Conservation (phyloP, 768 basidiomycete genomes). For the Hericium coralloides region DNA sequence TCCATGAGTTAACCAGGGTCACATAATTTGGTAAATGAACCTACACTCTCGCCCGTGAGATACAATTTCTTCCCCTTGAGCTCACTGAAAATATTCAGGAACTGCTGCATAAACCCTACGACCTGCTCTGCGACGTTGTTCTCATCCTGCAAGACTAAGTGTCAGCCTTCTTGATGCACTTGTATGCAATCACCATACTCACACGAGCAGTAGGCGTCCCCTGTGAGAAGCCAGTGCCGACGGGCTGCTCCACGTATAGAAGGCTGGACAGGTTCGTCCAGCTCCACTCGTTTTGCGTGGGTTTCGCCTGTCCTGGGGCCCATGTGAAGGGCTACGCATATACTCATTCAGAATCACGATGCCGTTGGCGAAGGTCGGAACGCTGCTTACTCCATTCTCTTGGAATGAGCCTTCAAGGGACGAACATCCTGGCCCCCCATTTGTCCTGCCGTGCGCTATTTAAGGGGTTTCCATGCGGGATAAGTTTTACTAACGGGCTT, state of each 20-base stretch:
- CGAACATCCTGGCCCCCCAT: constrained; percentile 76
- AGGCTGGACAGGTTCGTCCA: constrained; percentile 77
- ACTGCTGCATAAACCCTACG: constrained; percentile 62
- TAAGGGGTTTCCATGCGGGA: background rate
- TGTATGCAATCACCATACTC: background rate
- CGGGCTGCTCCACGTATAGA: constrained; percentile 71
- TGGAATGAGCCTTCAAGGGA: constrained; percentile 64
- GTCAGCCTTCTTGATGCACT: no score
- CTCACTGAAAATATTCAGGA: constrained; percentile 66
- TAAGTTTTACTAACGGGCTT: constrained; percentile 13
- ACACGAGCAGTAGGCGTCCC: constrained; percentile 50
- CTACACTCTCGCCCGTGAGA: constrained; percentile 66
- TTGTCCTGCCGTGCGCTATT: constrained; percentile 40
- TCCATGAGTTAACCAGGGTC: background rate
- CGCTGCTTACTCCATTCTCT: constrained; percentile 56
- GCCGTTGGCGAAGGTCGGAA: constrained; percentile 11
- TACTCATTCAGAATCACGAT: background rate
- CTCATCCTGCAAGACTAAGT: constrained; percentile 29
- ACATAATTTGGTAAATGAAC: constrained; percentile 16
- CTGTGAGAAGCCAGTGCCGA: constrained; percentile 72
- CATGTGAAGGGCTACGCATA: constrained; percentile 53
- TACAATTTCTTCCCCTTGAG: constrained; percentile 66
- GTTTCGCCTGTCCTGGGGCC: constrained; percentile 52
- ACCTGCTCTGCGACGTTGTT: constrained; percentile 47
- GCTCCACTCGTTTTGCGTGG: constrained; percentile 56